These are phyloP conservation scores for Myochromella boudieri DNA, from an alignment of 768 basidiomycete species.

Conservation along the genomic window DNA sequence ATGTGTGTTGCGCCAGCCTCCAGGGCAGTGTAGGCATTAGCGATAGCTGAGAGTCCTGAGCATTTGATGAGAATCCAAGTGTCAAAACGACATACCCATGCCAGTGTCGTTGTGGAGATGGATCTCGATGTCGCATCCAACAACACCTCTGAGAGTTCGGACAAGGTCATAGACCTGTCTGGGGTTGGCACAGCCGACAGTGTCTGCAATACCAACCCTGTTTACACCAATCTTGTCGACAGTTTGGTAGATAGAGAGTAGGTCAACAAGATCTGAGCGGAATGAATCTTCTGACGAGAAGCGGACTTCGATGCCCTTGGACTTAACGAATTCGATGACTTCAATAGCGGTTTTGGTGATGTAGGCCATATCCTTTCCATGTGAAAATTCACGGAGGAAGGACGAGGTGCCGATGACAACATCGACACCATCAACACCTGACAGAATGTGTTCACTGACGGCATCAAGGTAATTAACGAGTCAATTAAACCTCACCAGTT, in stretches of 20 bases:
- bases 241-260: constrained; percentile 97
- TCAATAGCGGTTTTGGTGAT: constrained; percentile 99
- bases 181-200: constrained; percentile 98
- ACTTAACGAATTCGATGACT: constrained; percentile 99
- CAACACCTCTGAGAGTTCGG: constrained; percentile 92
- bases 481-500: constrained; percentile 61
- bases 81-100: constrained; percentile 83
- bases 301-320: constrained; percentile 98
- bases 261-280: constrained; percentile 98
- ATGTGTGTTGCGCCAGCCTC: constrained; percentile 99
- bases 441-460: constrained; percentile 7
- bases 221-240: constrained; percentile 99
- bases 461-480: not conserved
- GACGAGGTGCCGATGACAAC: constrained; percentile 99
- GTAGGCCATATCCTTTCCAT: constrained; percentile 99
- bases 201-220: constrained; percentile 98
- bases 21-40: constrained; percentile 96
- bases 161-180: constrained; percentile 98
- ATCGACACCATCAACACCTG: constrained; percentile 97
- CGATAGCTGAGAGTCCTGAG: constrained; percentile 64
- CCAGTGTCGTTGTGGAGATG: constrained; percentile 99
- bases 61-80: not conserved
- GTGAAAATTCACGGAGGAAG: constrained; percentile 98
- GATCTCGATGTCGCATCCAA: constrained; percentile 95
- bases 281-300: constrained; percentile 99